Base-by-base conservation (phyloP, 2,329 filamentous ascomycete genomes). In the Microsporum ferrugineum region DNA sequence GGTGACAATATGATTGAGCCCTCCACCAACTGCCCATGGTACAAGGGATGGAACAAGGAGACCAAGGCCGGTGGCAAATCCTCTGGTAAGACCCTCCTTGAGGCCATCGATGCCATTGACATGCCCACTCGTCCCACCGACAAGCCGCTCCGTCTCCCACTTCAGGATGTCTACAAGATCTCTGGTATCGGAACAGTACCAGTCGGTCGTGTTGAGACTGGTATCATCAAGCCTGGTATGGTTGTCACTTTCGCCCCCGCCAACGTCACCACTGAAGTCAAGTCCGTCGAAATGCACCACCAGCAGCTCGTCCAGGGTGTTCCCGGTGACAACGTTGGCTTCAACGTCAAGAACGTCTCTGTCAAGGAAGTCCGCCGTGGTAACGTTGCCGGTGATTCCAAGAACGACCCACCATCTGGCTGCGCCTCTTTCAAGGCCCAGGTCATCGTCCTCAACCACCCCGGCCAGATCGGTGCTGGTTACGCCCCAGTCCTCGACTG, bases 341-440 rank as follows among this genome's bases (percentile, higher is more conserved):
- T 99, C 91, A 99, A 99, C 89, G 92, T 99, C 83, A 99, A 99
- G 91, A 99, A 99, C 94, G 94, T 99, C 76, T 97, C 94, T 80
- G 94, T 99, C 83, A 99, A 99, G 91, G 94, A 99, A 80, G 96
- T 99, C 77, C 94, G 94, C 82, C 94, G 94, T 95, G 94, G 94
- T 77, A 97, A 99, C 88, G 94, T 99, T 73, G 89, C 89, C 75
- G 90, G 91, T 90, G 94, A 99, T 90, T 92, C 89, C 86, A 99
- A 99, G 91, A 95, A 95, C 85, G 94, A 99, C 84, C 94, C 94
- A 73, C 90, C 94, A 69, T 78, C 81, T 77, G 94, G 84, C 75
- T 86, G 85, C 75, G 91, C 92, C 74, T 91, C 88, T 75, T 99
- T 99, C 91, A 95, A 90, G 80, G 94, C 94, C 78, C 94, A 99